Evolutionary conservation across 805 yeast genomes (phyloP), one percentile per base, ranked within the genome.

Genomic region (Metschnikowia kunwiensis): DNA sequence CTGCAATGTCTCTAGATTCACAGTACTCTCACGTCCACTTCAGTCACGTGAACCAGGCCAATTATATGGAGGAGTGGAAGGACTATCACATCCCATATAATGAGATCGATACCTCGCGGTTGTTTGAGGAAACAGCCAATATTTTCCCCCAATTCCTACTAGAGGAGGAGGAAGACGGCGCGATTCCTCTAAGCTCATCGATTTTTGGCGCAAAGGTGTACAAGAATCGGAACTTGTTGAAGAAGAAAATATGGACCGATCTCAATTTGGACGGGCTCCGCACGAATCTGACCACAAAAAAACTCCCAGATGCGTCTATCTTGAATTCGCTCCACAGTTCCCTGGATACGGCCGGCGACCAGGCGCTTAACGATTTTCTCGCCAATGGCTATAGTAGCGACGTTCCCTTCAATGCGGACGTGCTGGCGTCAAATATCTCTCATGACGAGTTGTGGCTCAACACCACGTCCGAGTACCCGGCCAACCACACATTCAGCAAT

Each of bases 1-100:
- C n/a, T n/a, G n/a, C n/a, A n/a, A 42, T 42, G 46, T 32, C 43
- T 3, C 34, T 30, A 22, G 51, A 47, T 32, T 38, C 47, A n/a
- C 44, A 38, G 23, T 47, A 43, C 43, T 51, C 65, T 9, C 60
- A 58, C 37, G 49, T 63, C 7, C 73, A 68, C 42, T 57, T 66
- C 30, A 60, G 53, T 30, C 57, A 66, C 46, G 55, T 61, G 31
- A 64, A 65, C 47, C 68, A 62, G 43, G 69, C 66, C 23, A 42
- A 64, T 1, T 63, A 60, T 38, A 63, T 65, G 58, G 72, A 68
- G 38, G 56, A 57, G 21, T 68, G 74, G 74, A 47, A 47, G 9
- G 65, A 65, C 30, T 68, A 64, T 14, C 57, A 63, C 2, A 57
- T 68, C 19, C 64, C 70, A 1, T 67, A 54, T 37, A 69, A 68